These are phyloP conservation scores for Craspedostauros australis DNA, from an alignment of 108 stramenopile species.

Conservation along the genomic window DNA sequence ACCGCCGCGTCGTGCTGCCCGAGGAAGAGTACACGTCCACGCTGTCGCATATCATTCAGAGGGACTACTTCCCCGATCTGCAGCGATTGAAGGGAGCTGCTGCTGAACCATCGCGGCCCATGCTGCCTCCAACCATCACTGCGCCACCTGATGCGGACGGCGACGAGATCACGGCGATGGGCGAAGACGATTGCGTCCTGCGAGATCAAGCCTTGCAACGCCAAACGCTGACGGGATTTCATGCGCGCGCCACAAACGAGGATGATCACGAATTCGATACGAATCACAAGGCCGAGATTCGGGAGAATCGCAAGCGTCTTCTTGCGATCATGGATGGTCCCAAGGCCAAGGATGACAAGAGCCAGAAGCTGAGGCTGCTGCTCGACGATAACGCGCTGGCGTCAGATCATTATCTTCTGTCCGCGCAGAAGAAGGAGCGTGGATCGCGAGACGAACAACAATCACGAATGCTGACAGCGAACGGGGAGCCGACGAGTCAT, in stretches of 20 bases:
- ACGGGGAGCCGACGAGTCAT: too few species aligned
- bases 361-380: too few species aligned
- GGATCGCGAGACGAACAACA: too few species aligned
- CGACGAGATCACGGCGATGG: too few species aligned
- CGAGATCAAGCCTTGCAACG: slow-evolving; percentile 45
- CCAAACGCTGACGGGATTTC: slow-evolving; percentile 71
- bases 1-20: slow-evolving; percentile 49
- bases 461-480: too few species aligned
- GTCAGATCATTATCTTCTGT: neutral
- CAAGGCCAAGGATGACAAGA: too few species aligned
- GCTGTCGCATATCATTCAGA: slow-evolving; percentile 52
- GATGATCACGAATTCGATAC: slow-evolving; percentile 79
- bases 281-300: slow-evolving; percentile 46
- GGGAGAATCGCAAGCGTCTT: slow-evolving; percentile 32
- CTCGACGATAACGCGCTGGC: slow-evolving; percentile 1
- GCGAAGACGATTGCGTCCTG: slow-evolving; percentile 8
- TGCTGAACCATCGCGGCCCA: slow-evolving; percentile 25
- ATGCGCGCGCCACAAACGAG: slow-evolving; percentile 67
- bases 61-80: slow-evolving; percentile 68
- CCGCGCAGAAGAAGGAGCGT: neutral
- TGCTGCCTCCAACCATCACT: neutral
- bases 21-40: slow-evolving; percentile 77
- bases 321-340: too few species aligned
- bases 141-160: too few species aligned
- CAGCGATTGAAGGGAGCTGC: slow-evolving; percentile 39